Base-by-base conservation (phyloP, 2,329 filamentous ascomycete genomes). In the Colletotrichum navitas region DNA sequence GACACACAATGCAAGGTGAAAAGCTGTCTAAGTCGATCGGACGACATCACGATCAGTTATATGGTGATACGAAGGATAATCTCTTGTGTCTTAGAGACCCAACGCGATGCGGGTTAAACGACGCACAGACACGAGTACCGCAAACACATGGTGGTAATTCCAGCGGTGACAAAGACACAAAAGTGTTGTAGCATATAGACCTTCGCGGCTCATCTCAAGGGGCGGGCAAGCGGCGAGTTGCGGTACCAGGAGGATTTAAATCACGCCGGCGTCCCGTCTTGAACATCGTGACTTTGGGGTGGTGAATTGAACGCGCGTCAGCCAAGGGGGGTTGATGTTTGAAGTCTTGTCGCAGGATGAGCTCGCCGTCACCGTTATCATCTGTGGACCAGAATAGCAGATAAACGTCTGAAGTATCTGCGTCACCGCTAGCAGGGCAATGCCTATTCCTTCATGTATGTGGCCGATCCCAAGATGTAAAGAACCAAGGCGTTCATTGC, bases 301-400 rank as follows among this genome's bases (percentile, higher is more conserved):
- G 32, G 3, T 4, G 34, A 60, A 66, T 56, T 60, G n/a, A 49
- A 55, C n/a, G 66, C 34, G 70, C 58, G 61, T 71, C 61, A 63
- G 66, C 56, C 66, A 66, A 72, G 70, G 61, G 56, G 56, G 59
- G 49, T 52, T 56, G 51, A 66, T 52, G 70, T 72, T 72, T 71
- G 70, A 66, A 47, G 61, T 66, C 29, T 43, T 43, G 70, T 72
- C 70, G 70, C 70, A 72, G 70, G 49, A 71, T 72, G 66, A 71
- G 49, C 67, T 39, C 45, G 51, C 59, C 43, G 52, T 69, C 55
- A 56, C 58, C 47, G 41, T 43, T 60, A 39, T 41, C 45, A 34
- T 11, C 47, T 14, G 52, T 66, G 36, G 63, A 47, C 43, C 55
- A 18, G 64, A 71, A 45, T 39, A 54, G 26, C 39, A 41, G 10